Evolutionary conservation across 176 grass and related monocot genomes (phyloP), one percentile per base, ranked within the genome.

Genomic region (Oryza brachyantha): DNA sequence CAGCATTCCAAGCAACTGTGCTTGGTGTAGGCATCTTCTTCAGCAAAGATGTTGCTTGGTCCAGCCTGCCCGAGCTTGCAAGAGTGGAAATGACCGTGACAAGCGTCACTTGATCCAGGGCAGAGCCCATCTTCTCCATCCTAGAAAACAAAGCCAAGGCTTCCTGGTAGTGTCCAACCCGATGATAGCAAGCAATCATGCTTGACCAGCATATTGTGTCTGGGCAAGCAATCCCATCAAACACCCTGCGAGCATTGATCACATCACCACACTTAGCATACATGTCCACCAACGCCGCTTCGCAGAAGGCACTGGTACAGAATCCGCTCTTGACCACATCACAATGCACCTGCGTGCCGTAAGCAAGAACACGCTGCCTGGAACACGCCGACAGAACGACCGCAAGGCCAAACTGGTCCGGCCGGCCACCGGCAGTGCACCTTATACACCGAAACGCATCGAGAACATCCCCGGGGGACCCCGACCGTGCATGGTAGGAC

Each of bases 121-220:
- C 42, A 19, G 75, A 61, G 27, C 82, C 88, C 26, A 66, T 70
- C 71, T 81, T 75, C 58, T 60, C 42, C 88, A 94, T 91, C 14
- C 21, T 74, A 12, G 55, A 77, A 69, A 91, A 91, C 72, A 94
- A 69, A 27, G 58, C 55, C 39, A 94, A 37, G 0, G 88, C 92
- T 70, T 88, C 72, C 34, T 41, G 21, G 34, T 69, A 81, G 24
- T 66, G 37, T 17, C 62, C 88, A 41, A 64, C 35, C 8, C 75
- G 85, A 60, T 63, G 79, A 59, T 86, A 94, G 8, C 88, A 85
- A 0, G 85, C 72, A 22, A 94, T 91, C 72, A 94, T 88, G 61
- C 70, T 88, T 27, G 88, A 81, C 92, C 92, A 94, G 12, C 82
- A 94, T 66, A 93, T 76, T 0, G 72, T 81, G 66, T 93, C 85